Base-by-base conservation (phyloP, 306 rosid species). In the Cucurbita pepo region DNA sequence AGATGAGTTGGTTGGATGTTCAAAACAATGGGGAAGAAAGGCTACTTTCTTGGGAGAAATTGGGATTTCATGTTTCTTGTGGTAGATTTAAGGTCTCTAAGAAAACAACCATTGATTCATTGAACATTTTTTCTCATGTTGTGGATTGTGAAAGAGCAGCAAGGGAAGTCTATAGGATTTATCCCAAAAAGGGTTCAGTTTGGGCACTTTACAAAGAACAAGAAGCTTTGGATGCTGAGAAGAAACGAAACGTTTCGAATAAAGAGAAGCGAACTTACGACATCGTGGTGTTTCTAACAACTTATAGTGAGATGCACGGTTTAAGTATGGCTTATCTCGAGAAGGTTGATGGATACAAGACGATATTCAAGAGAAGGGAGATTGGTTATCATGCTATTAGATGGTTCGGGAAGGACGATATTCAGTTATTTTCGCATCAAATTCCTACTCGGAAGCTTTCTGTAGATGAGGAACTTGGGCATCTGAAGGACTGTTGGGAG, bases 151-250 rank as follows among this genome's bases (percentile, higher is more conserved):
- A 90, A 72, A 85, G 85, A 21, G 92, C 58, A 12, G 88, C 95
- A 3, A 83, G 82, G 47, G 91, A 94, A 72, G 71, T 83, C 52
- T 90, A 86, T 84, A 72, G 85, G 81, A 67, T 94, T 75, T 90
- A 89, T 84, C 97, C 98, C 1, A 89, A 83, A 83, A 94, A 94
- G 82, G 97, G 96, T 14, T 90, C 97, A 0, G 92, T 94, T 16
- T 94, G 97, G 97, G 98, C 96, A 38, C 86, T 90, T 50, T 85
- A 89, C 79, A 77, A 79, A 11, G 84, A 88, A 73, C 83, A 88
- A 75, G 76, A 74, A 36, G 77, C 83, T 58, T n/a, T 63, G 44
- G 86, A 73, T 60, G 76, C 71, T 6, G 91, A 79, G 63, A 82
- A 65, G 22, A 65, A 83, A 84, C 79, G 77, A 61, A 66, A 50